phyloP scores from a whole-genome alignment of 805 yeast genomes.

The Helenozyma rhizophorensis region DNA sequence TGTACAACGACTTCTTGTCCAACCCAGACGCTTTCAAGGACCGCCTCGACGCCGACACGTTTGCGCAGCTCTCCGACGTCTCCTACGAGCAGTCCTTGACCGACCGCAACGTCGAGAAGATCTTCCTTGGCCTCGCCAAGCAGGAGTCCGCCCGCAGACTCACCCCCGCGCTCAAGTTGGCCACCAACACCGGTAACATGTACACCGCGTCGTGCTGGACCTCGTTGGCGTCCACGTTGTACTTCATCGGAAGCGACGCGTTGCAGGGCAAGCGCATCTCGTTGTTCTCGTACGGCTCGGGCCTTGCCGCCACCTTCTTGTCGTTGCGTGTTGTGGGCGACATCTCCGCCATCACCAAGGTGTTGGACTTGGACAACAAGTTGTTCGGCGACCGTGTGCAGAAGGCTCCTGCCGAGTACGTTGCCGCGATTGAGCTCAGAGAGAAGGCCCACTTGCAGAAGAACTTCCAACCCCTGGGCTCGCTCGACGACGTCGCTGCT shows the following conservation, averaged over 20 bases:
- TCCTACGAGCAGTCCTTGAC: slow-evolving; percentile 74
- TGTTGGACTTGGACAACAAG: slow-evolving; percentile 63
- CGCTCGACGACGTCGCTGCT: slow-evolving; percentile 59
- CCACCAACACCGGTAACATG: slow-evolving; percentile 98
- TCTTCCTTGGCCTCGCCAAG: slow-evolving; percentile 75
- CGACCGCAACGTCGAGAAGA: slow-evolving; percentile 80
- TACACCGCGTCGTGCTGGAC: slow-evolving; percentile 94
- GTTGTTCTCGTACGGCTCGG: slow-evolving; percentile 95
- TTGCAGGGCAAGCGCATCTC: slow-evolving; percentile 85
- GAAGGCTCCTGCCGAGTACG: slow-evolving; percentile 76
- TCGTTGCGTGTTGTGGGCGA: slow-evolving; percentile 81
- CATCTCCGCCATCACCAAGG: slow-evolving; percentile 57
- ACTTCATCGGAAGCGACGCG: slow-evolving; percentile 66
- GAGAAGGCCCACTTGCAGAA: slow-evolving; percentile 86
- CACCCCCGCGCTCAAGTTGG: slow-evolving; percentile 73
- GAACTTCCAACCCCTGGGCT: slow-evolving; percentile 73
- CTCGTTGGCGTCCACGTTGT: slow-evolving; percentile 75
- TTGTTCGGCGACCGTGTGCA: slow-evolving; percentile 59
- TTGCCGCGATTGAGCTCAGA: slow-evolving; percentile 76
- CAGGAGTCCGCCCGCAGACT: slow-evolving; percentile 64
- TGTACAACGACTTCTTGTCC: slow-evolving; percentile 80
- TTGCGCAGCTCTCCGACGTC: slow-evolving; percentile 45
- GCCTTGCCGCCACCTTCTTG: slow-evolving; percentile 88
- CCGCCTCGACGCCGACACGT: slow-evolving; percentile 45
- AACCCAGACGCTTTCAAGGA: slow-evolving; percentile 56